Base-by-base conservation (phyloP, 2,329 filamentous ascomycete species). In the Daldinia sp. region DNA sequence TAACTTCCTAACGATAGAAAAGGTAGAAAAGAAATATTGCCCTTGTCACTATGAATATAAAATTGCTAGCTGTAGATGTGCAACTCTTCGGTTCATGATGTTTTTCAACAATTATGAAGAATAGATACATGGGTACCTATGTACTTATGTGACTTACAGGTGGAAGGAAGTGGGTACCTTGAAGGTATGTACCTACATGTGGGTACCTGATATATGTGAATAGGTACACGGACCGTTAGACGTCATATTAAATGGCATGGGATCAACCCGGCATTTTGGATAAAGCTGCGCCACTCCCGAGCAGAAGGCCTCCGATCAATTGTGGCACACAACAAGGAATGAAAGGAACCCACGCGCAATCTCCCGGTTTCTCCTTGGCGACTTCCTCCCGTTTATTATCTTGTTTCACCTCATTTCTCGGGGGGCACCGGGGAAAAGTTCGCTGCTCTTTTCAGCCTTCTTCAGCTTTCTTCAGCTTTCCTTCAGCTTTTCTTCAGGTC, bases 241-340 rank as follows among this genome's bases (percentile, higher is more conserved):
- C 39, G 39, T 25, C 21, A 15, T 2, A 27, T 9, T n/a, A 45
- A 25, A 43, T 10, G 15, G 10, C n/a, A 21, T 11, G 39, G 21
- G 39, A 3, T 1, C 4, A 15, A n/a, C 39, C 39, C 39, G 39
- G 39, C 7, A 25, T 21, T 5, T 25, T 45, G 21, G 39, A 11
- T 48, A 32, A 1, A 15, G 25, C 25, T 48, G 23, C 56, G 61
- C 54, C 57, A 67, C 61, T 48, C 17, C 45, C 45, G 25, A 30
- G 45, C 23, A 35, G 9, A 29, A 51, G 34, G 17, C 50, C 39
- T 48, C 57, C 57, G 47, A 39, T 49, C n/a, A 25, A 35, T 23
- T 64, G 61, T 67, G 64, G 64, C 64, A 59, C 29, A 2, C 15
- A n/a, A 4, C n/a, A 10, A 10, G 56, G 45, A 49, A 5, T 49